phyloP scores from a whole-genome alignment of 2,329 filamentous ascomycete species.

The Talaromyces sp. region DNA sequence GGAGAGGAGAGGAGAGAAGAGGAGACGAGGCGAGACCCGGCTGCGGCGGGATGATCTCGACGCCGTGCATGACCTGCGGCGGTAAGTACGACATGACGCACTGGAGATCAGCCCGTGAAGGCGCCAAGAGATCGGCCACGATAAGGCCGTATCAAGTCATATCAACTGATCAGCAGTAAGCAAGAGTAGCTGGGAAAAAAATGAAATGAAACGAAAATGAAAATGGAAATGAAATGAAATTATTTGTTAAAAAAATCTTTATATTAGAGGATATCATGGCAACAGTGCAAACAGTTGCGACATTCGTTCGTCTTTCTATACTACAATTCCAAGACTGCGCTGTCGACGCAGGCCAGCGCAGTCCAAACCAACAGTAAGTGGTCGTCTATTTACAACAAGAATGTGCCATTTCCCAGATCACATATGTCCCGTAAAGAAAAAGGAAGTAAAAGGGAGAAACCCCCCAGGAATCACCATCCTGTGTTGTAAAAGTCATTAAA shows the following conservation, averaged over 20 bases:
- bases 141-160: neutral
- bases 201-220: no score
- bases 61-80: constrained; percentile 4
- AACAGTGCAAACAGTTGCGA: neutral
- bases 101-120: constrained; percentile 5
- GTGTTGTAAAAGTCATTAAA: constrained; percentile 3
- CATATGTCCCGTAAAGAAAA: neutral
- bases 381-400: neutral
- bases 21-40: neutral
- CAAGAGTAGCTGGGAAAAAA: no score
- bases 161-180: no score
- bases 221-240: no score
- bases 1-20: neutral
- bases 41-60: neutral
- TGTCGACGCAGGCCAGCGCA: neutral
- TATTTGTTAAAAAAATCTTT: neutral
- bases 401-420: neutral
- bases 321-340: neutral
- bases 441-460: neutral
- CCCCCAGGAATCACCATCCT: neutral
- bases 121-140: constrained; percentile 8
- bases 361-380: neutral
- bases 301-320: neutral
- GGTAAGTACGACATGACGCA: constrained; percentile 9
- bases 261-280: neutral